These are phyloP conservation scores for Ascochyta viciae-villosae DNA, from an alignment of 2,329 filamentous ascomycete species.

Conservation along the genomic window DNA sequence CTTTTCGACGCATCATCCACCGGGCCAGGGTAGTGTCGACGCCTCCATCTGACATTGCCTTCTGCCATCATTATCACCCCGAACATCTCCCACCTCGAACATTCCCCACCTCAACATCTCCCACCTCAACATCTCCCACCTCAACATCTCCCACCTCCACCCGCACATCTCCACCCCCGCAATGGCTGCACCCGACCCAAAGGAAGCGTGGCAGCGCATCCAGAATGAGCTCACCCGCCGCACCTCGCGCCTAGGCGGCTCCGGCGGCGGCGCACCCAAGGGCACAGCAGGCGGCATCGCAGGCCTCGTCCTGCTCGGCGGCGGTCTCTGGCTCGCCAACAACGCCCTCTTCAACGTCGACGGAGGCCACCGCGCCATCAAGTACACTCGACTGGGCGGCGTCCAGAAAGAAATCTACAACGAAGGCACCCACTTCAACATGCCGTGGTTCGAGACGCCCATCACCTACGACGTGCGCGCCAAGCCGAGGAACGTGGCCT, in stretches of 20 bases:
- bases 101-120: neutral
- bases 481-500: constrained; percentile 95
- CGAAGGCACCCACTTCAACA: constrained; percentile 95
- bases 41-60: constrained; percentile 1
- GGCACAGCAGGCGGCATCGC: constrained; percentile 63
- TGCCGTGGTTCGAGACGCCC: constrained; percentile 97
- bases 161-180: constrained; percentile 32
- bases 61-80: neutral
- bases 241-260: constrained; percentile 55
- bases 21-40: constrained; percentile 9
- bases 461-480: constrained; percentile 98
- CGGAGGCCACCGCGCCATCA: constrained; percentile 98
- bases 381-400: constrained; percentile 91
- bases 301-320: constrained; percentile 61
- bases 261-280: constrained; percentile 57
- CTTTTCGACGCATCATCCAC: constrained; percentile 38
- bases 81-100: neutral
- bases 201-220: constrained; percentile 71
- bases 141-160: constrained; percentile 18
- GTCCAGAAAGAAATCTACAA: constrained; percentile 95
- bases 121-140: constrained; percentile 10
- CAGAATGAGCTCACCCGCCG: constrained; percentile 65
- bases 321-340: constrained; percentile 62
- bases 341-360: constrained; percentile 82
- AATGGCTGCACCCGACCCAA: constrained; percentile 60